phyloP scores from a whole-genome alignment of 169 alveolate genomes.

The Cryptosporidium xiaoi region DNA sequence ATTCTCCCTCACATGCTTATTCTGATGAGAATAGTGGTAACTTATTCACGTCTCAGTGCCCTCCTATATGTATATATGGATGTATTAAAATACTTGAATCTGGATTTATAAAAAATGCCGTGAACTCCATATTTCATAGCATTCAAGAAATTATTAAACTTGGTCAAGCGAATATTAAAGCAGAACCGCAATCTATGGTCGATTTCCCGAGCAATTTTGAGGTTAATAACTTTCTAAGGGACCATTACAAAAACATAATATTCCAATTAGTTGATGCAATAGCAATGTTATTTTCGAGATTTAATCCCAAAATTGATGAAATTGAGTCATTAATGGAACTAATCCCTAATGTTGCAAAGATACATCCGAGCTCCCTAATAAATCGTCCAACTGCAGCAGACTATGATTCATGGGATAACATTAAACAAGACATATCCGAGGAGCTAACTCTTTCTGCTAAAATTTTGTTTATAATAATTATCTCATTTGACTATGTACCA shows the following conservation, averaged over 20 bases:
- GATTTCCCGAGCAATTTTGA: slow-evolving; percentile 41
- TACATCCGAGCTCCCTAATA: slow-evolving; percentile 64
- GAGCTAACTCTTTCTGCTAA: slow-evolving; percentile 50
- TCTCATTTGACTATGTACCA: slow-evolving; percentile 54
- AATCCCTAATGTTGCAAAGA: slow-evolving; percentile 67
- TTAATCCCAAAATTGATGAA: slow-evolving; percentile 50
- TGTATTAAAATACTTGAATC: slow-evolving; percentile 32
- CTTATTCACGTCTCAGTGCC: slow-evolving; percentile 61
- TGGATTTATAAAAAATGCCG: slow-evolving; percentile 55
- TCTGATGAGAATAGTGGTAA: not conserved
- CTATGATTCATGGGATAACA: slow-evolving; percentile 66
- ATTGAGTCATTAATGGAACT: slow-evolving; percentile 60
- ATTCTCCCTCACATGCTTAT: slow-evolving; percentile 20
- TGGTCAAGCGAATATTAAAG: slow-evolving; percentile 54
- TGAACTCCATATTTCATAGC: slow-evolving; percentile 50
- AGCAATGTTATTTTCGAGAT: slow-evolving; percentile 51
- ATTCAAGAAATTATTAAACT: slow-evolving; percentile 48
- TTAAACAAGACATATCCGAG: slow-evolving; percentile 4
- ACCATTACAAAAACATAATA: slow-evolving; percentile 55
- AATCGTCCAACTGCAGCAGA: slow-evolving; percentile 73
- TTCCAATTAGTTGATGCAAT: slow-evolving; percentile 35
- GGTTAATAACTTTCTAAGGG: slow-evolving; percentile 24
- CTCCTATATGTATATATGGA: slow-evolving; percentile 67
- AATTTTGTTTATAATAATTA: slow-evolving; percentile 25
- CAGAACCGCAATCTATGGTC: slow-evolving; percentile 68